Evolutionary conservation across 176 grass and related monocot species (phyloP).

Genomic region (Aegilops sharonensis): DNA sequence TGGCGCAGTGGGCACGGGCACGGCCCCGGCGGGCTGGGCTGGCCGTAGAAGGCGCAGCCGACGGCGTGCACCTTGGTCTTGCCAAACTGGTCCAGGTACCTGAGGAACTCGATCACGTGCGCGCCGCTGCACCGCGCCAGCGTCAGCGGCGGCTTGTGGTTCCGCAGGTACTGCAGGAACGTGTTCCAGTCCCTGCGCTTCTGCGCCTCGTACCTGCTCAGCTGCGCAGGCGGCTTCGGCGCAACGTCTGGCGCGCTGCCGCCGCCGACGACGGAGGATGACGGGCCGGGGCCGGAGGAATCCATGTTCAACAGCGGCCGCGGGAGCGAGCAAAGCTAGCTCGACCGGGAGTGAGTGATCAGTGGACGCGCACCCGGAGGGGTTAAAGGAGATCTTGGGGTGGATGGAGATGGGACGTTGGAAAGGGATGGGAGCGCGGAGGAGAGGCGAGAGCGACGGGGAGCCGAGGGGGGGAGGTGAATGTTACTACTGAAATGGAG

Average conservation of each 20-base stretch:
- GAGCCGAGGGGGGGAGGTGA: conserved; percentile 31
- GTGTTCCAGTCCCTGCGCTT: conserved; percentile 98
- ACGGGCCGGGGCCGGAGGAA: conserved; percentile 30
- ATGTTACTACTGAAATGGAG: conserved; percentile 42
- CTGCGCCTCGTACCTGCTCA: conserved; percentile 95
- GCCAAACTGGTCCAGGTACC: conserved; percentile 95
- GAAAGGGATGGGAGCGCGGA: conserved; percentile 48
- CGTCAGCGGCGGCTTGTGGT: conserved; percentile 94
- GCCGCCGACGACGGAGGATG: neutral
- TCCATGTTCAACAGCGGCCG: conserved; percentile 24
- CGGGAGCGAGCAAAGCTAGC: neutral
- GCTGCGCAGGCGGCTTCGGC: conserved; percentile 29
- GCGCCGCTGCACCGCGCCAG: conserved; percentile 94
- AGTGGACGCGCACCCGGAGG: conserved; percentile 35
- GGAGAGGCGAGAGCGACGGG: conserved; percentile 46
- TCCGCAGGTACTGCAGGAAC: conserved; percentile 96
- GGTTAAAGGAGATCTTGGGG: conserved; percentile 28
- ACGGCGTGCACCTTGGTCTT: conserved; percentile 92
- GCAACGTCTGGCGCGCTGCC: neutral
- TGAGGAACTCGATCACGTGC: conserved; percentile 94
- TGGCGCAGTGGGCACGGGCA: conserved; percentile 88
- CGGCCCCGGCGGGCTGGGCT: conserved; percentile 65
- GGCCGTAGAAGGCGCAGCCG: conserved; percentile 82
- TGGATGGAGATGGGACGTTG: conserved; percentile 45
- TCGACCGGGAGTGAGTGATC: neutral